Base-by-base conservation (phyloP, 2,329 filamentous ascomycete genomes). In the Madurella mycetomatis region DNA sequence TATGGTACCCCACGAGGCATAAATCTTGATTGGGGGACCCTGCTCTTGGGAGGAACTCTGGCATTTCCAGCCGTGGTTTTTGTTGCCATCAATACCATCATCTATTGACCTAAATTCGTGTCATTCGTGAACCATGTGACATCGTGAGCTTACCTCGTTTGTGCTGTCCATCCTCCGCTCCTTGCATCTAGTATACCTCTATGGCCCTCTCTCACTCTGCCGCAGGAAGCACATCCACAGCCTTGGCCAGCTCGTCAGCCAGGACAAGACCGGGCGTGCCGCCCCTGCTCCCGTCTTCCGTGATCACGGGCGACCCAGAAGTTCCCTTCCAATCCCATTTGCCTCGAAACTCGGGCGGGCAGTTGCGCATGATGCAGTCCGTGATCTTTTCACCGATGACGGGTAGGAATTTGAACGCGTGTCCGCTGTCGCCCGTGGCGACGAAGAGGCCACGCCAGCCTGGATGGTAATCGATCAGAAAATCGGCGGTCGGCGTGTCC, bases 401-500 rank as follows among this genome's bases (percentile, higher is more conserved):
- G 0, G 85, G 85, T 52, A 87, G 68, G 67, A 88, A 88, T 68
- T 88, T 88, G 75, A 84, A 88, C 5, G 71, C 85, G 65, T 86
- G 83, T 2, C 83, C 83, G 59, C 81, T 85, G 50, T 82, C 83
- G 2, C 82, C 83, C 0, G 82, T 84, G 0, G 81, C 81, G 19
- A 86, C 63, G 62, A 86, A 86, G 4, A 86, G 69, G 13, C 78
- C 76, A 53, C 75, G 66, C 69, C 81, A 81, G 15, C 75, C 70
- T 0, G 87, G 86, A 63, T 90, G 86, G 68, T 85, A 84, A 64
- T 85, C 81, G 56, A 89, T 76, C 51, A 90, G 76, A 72, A 88
- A 90, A 65, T 90, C 83, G 18, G 82, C 86, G 16, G 81, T 82
- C 8, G 82, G 77, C 62, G 87, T 90, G 71, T 90, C 87, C 5